These are phyloP conservation scores for Metschnikowia henanensis DNA, from an alignment of 805 yeast genomes.

Conservation along the genomic window DNA sequence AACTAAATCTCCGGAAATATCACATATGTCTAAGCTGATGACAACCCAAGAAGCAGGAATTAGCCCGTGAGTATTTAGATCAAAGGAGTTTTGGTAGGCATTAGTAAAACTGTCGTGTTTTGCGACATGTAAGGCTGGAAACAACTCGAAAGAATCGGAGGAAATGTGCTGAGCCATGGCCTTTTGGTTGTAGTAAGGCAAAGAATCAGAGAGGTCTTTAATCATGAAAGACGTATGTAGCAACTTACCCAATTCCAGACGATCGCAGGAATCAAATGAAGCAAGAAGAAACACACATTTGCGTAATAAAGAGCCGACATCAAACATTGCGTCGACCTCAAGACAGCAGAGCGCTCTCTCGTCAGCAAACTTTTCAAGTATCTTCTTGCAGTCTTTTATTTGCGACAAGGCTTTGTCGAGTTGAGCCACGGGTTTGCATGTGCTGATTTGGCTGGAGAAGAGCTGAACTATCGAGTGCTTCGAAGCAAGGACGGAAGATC, in stretches of 20 bases:
- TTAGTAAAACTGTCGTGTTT: conserved; percentile 7
- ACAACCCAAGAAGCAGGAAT: conserved; percentile 55
- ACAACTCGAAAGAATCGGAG: conserved; percentile 17
- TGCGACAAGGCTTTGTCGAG: background rate
- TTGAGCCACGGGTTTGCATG: no score
- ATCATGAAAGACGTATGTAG: conserved; percentile 23
- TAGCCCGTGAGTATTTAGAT: conserved; percentile 11
- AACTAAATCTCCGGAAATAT: conserved; percentile 56
- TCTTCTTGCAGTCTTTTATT: conserved; percentile 12
- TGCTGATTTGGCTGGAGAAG: no score
- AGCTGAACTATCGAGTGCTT: no score
- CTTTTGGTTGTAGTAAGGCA: conserved; percentile 11
- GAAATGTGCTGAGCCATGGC: background rate
- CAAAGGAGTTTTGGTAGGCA: conserved; percentile 12
- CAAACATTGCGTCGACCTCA: conserved; percentile 8
- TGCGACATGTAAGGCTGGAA: conserved; percentile 9
- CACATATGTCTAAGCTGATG: conserved; percentile 60
- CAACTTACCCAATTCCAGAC: conserved; percentile 4
- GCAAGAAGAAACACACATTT: conserved; percentile 12
- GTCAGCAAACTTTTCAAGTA: conserved; percentile 5
- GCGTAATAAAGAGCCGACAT: conserved; percentile 10
- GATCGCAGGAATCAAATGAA: conserved; percentile 2
- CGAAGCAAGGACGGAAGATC: no score
- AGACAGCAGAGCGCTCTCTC: conserved; percentile 4
- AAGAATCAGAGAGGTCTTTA: conserved; percentile 10